Percentiles rank a stretch among this genome's conserved stretches.
Conservation (phyloP, 1,284 basidiomycete species). For the Tetrapyrgos nigripes region DNA sequence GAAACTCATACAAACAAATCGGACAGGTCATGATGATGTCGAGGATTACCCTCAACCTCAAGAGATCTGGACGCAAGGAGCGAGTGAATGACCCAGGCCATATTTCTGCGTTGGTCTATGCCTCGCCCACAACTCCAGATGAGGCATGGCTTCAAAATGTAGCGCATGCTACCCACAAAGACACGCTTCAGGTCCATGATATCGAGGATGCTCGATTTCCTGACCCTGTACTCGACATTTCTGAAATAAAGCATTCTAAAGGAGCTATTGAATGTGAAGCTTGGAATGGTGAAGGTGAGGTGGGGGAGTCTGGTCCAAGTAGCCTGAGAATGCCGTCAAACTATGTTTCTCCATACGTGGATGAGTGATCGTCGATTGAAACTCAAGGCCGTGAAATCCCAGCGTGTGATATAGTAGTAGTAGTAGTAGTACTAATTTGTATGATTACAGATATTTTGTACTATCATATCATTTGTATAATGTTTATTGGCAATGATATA, state of each 20-base stretch:
- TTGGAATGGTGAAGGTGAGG: background rate
- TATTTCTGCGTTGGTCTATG: background rate
- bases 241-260: background rate
- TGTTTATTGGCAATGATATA: too few relatives aligned
- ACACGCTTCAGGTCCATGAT: too few relatives aligned
- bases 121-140: background rate
- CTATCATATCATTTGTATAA: too few relatives aligned
- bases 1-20: background rate
- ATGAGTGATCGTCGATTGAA: too few relatives aligned
- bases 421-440: too few relatives aligned
- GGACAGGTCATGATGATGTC: constrained; percentile 58
- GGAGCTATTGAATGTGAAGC: background rate
- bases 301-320: background rate
- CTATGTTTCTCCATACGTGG: background rate
- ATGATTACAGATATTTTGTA: too few relatives aligned
- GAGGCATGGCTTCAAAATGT: too few relatives aligned
- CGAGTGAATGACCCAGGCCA: background rate
- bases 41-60: constrained; percentile 55
- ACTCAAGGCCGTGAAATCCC: too few relatives aligned
- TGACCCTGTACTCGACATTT: background rate
- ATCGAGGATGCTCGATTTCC: background rate
- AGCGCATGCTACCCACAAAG: too few relatives aligned
- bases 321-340: background rate
- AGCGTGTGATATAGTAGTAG: too few relatives aligned
- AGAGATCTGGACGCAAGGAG: constrained; percentile 23